These are phyloP conservation scores for Cystobasidium tubakii DNA, from an alignment of 768 basidiomycete species.

Conservation along the genomic window DNA sequence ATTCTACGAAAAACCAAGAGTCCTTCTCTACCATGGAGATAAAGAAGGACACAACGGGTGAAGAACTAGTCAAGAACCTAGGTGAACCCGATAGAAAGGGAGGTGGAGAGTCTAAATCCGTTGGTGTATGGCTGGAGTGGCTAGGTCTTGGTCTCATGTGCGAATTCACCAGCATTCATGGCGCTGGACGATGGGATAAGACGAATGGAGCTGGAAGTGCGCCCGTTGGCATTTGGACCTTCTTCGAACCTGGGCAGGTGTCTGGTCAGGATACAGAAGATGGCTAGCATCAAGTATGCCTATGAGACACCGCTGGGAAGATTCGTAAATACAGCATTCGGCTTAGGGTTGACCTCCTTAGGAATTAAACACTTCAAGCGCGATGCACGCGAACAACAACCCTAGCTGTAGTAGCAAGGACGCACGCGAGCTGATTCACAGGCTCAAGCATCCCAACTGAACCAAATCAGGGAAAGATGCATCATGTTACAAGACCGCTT, in stretches of 20 bases:
- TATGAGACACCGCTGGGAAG: neutral
- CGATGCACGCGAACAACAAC: too few relatives aligned
- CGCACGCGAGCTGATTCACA: too few relatives aligned
- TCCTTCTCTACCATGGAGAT: neutral
- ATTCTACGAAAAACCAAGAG: neutral
- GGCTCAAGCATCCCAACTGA: too few relatives aligned
- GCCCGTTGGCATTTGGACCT: slow-evolving; percentile 2
- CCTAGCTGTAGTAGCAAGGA: too few relatives aligned
- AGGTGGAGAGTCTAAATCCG: slow-evolving; percentile 71
- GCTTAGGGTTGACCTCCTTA: too few relatives aligned
- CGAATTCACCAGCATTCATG: slow-evolving; percentile 46
- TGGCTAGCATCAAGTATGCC: neutral
- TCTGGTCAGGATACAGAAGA: slow-evolving; percentile 9
- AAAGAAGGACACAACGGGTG: slow-evolving; percentile 59
- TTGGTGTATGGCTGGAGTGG: slow-evolving; percentile 95
- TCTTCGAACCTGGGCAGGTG: slow-evolving; percentile 24
- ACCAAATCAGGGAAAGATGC: neutral
- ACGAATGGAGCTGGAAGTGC: slow-evolving; percentile 24
- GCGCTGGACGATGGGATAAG: slow-evolving; percentile 18
- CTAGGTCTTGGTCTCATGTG: slow-evolving; percentile 64
- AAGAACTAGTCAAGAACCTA: slow-evolving; percentile 65
- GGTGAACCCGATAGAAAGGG: slow-evolving; percentile 90
- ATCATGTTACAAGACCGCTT: neutral
- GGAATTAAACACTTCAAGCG: too few relatives aligned
- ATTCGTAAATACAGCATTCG: neutral